These are phyloP conservation scores for Candida berthetii DNA, from an alignment of 805 yeast genomes.

Conservation along the genomic window DNA sequence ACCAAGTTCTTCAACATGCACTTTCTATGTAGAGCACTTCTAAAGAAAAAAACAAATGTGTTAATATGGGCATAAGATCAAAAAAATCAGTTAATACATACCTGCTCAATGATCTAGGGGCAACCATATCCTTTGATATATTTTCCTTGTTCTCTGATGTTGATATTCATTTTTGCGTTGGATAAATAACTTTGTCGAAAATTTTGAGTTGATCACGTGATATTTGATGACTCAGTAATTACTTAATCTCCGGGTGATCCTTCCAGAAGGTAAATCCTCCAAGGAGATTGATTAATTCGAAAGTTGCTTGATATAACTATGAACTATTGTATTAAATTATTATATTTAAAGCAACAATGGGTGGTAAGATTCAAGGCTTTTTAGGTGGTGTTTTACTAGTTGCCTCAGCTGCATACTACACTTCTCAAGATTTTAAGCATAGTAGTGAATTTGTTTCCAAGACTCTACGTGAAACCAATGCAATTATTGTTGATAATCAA, in stretches of 20 bases:
- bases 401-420: conserved; percentile 55
- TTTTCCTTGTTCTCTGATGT: too few species aligned
- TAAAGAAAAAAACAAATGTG: background rate
- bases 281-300: too few species aligned
- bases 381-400: conserved; percentile 59
- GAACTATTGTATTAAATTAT: background rate
- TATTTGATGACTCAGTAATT: too few species aligned
- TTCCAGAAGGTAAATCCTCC: too few species aligned
- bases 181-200: too few species aligned
- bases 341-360: background rate
- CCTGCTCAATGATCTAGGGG: too few species aligned
- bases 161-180: too few species aligned
- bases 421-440: conserved; percentile 47
- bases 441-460: conserved; percentile 40
- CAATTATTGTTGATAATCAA: conserved; percentile 44
- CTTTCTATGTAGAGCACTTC: conserved; percentile 19
- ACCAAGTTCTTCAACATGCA: conserved; percentile 61
- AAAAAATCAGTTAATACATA: too few species aligned
- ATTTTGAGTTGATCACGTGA: background rate
- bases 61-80: too few species aligned
- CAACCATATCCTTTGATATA: too few species aligned
- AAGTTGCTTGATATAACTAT: too few species aligned
- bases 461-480: conserved; percentile 41
- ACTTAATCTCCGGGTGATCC: too few species aligned
- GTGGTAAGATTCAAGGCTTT: conserved; percentile 46